These are phyloP conservation scores for Circinella minor DNA, from an alignment of 371 early-diverging fungal genomes.

Conservation along the genomic window DNA sequence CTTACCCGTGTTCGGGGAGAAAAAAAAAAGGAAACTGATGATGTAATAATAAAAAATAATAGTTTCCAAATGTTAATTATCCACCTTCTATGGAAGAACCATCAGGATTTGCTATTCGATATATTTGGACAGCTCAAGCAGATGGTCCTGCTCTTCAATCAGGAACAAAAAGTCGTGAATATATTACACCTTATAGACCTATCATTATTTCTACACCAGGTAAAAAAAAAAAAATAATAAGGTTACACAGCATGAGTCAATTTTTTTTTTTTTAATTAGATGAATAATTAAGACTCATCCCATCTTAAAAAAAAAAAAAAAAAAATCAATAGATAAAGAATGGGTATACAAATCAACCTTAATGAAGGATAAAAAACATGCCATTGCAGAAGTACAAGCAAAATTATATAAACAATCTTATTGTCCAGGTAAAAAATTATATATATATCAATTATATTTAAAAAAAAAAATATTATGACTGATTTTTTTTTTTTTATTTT, in stretches of 20 bases:
- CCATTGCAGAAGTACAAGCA: constrained; percentile 36
- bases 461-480: no score
- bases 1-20: no score
- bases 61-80: constrained; percentile 59
- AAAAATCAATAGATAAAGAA: constrained; percentile 32
- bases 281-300: background rate
- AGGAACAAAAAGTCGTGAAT: constrained; percentile 54
- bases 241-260: constrained; percentile 16
- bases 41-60: background rate
- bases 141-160: constrained; percentile 56
- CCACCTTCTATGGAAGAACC: constrained; percentile 56
- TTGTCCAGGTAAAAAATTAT: constrained; percentile 56
- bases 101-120: constrained; percentile 47
- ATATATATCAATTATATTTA: no score
- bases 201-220: constrained; percentile 46
- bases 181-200: constrained; percentile 54
- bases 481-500: background rate
- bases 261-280: background rate
- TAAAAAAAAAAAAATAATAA: constrained; percentile 7
- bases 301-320: background rate
- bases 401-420: constrained; percentile 45
- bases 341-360: constrained; percentile 40
- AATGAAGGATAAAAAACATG: constrained; percentile 39
- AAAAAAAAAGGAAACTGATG: no score
- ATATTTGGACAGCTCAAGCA: constrained; percentile 61